These are phyloP conservation scores for Aegilops umbellulata DNA, from an alignment of 176 grass and related monocot species.

Conservation along the genomic window DNA sequence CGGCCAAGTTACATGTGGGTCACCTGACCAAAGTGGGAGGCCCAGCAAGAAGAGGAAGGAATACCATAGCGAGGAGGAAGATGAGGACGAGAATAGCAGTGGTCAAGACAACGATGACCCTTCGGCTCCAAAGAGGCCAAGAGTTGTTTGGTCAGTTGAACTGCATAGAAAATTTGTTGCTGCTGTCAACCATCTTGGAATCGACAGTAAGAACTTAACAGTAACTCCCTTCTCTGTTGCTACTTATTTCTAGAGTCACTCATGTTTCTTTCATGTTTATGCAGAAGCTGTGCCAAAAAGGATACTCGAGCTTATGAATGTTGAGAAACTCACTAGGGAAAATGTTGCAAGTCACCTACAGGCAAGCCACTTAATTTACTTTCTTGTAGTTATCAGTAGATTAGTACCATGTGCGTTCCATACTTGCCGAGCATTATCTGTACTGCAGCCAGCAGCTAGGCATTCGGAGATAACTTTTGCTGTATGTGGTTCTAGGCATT, in stretches of 20 bases:
- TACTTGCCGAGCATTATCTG: neutral
- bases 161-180: conserved; percentile 88
- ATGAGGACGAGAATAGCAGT: conserved; percentile 64
- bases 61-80: conserved; percentile 65
- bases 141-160: conserved; percentile 95
- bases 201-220: conserved; percentile 68
- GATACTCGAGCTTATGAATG: conserved; percentile 98
- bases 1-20: conserved; percentile 41
- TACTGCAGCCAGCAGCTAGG: neutral
- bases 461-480: neutral
- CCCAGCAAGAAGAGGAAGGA: conserved; percentile 89
- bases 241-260: neutral
- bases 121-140: conserved; percentile 78
- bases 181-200: conserved; percentile 91
- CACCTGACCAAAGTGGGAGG: conserved; percentile 52
- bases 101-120: conserved; percentile 69
- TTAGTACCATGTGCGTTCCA: neutral
- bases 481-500: neutral
- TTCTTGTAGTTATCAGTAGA: neutral
- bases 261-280: conserved; percentile 29
- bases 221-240: neutral
- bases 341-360: conserved; percentile 98
- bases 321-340: conserved; percentile 95
- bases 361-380: conserved; percentile 36
- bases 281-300: conserved; percentile 95